Percentiles rank a stretch among this genome's conserved stretches.
These are phyloP conservation scores for Aspergillus ochraceoroseus DNA, from an alignment of 2,329 filamentous ascomycete genomes.

Conservation along the genomic window DNA sequence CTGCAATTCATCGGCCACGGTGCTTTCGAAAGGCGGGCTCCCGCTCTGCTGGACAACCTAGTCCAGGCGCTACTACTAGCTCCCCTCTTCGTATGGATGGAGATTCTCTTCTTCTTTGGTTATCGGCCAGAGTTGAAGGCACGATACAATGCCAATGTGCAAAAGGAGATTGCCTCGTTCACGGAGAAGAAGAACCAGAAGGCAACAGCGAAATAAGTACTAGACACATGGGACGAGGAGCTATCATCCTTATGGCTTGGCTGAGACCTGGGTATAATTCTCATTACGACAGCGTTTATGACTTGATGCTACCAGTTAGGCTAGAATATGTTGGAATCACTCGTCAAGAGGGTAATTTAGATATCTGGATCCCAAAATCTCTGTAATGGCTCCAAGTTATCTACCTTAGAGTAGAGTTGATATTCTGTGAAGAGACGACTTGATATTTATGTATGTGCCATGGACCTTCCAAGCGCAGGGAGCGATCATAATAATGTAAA, in stretches of 20 bases:
- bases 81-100: constrained; percentile 95
- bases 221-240: background rate
- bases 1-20: constrained; percentile 90
- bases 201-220: constrained; percentile 21
- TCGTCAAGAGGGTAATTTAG: too few relatives aligned
- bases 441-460: too few relatives aligned
- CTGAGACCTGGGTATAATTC: background rate
- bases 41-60: constrained; percentile 84
- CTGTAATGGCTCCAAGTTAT: too few relatives aligned
- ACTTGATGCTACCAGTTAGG: background rate
- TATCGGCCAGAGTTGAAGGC: constrained; percentile 84
- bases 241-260: background rate
- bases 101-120: constrained; percentile 82
- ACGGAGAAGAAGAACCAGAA: constrained; percentile 49
- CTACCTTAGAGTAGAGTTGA: too few relatives aligned
- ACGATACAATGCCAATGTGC: constrained; percentile 70
- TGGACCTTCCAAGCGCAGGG: too few relatives aligned
- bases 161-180: constrained; percentile 72
- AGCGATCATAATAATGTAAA: background rate
- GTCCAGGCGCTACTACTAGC: constrained; percentile 88
- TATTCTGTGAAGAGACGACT: too few relatives aligned
- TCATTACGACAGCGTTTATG: constrained; percentile 3
- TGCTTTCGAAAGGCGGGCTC: constrained; percentile 78
- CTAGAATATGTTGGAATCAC: too few relatives aligned
- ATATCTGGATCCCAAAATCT: background rate